Conservation (phyloP, 2,329 filamentous ascomycete genomes). For the Pseudogymnoascus verrucosus region DNA sequence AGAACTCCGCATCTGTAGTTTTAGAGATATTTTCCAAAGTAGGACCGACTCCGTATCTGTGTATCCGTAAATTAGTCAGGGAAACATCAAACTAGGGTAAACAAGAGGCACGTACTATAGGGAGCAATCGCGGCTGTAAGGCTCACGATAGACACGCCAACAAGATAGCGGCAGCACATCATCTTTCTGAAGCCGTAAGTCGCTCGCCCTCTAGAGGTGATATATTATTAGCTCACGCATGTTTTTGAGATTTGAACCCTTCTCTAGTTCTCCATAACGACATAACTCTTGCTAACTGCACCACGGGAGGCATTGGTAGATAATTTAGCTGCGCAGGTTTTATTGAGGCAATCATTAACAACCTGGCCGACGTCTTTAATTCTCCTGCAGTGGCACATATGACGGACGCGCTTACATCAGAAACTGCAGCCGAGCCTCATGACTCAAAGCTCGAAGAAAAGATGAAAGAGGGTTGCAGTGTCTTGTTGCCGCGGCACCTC, state of each 20-base stretch:
- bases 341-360: neutral
- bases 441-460: too few relatives aligned
- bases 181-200: neutral
- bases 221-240: neutral
- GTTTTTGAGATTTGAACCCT: too few relatives aligned
- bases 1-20: too few relatives aligned
- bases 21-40: too few relatives aligned
- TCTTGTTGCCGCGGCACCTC: too few relatives aligned
- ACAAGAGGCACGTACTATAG: neutral
- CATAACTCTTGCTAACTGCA: too few relatives aligned
- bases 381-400: neutral
- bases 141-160: neutral
- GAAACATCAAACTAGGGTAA: neutral
- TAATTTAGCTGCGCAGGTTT: neutral
- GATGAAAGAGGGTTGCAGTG: too few relatives aligned
- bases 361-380: neutral
- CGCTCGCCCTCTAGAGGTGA: neutral
- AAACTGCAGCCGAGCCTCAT: too few relatives aligned
- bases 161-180: neutral
- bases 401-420: neutral
- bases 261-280: too few relatives aligned
- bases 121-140: neutral
- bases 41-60: neutral
- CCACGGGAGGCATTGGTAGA: neutral
- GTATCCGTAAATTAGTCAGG: neutral